These are phyloP conservation scores for Ilyonectria destructans DNA, from an alignment of 2,329 filamentous ascomycete species.

Conservation along the genomic window DNA sequence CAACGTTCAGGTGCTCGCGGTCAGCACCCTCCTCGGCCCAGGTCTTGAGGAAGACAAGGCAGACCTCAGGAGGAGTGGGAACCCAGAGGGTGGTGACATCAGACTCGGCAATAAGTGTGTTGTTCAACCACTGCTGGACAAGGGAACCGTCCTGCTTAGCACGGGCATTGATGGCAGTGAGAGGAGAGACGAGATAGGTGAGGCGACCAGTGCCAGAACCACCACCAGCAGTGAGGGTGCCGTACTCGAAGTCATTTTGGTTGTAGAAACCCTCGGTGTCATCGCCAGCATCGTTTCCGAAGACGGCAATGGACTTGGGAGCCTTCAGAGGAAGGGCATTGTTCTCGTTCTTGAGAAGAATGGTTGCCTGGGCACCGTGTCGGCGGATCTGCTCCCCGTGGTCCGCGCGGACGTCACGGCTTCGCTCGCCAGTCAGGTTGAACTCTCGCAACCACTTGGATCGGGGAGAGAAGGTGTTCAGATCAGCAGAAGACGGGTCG, in stretches of 20 bases:
- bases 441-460: conserved; percentile 61
- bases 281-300: conserved; percentile 67
- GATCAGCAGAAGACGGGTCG: conserved; percentile 63
- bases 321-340: conserved; percentile 72
- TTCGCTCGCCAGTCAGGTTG: conserved; percentile 66
- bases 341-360: conserved; percentile 81
- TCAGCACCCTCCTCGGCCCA: conserved; percentile 78
- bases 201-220: conserved; percentile 62
- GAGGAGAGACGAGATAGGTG: conserved; percentile 57
- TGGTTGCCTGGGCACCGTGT: conserved; percentile 71
- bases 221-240: conserved; percentile 73
- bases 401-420: conserved; percentile 68
- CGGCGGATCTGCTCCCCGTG: conserved; percentile 71
- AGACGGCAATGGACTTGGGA: conserved; percentile 71
- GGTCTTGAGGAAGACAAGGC: conserved; percentile 76
- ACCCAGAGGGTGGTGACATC: conserved; percentile 64
- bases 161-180: conserved; percentile 62
- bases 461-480: conserved; percentile 66
- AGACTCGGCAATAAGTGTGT: conserved; percentile 58
- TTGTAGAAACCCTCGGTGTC: conserved; percentile 78
- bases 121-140: conserved; percentile 64
- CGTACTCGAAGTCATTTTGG: conserved; percentile 74
- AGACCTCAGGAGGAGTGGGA: conserved; percentile 73
- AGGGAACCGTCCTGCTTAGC: conserved; percentile 63
- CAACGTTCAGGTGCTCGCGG: conserved; percentile 67